These are phyloP conservation scores for Carpinus fangiana DNA, from an alignment of 306 rosid genomes.

Conservation along the genomic window DNA sequence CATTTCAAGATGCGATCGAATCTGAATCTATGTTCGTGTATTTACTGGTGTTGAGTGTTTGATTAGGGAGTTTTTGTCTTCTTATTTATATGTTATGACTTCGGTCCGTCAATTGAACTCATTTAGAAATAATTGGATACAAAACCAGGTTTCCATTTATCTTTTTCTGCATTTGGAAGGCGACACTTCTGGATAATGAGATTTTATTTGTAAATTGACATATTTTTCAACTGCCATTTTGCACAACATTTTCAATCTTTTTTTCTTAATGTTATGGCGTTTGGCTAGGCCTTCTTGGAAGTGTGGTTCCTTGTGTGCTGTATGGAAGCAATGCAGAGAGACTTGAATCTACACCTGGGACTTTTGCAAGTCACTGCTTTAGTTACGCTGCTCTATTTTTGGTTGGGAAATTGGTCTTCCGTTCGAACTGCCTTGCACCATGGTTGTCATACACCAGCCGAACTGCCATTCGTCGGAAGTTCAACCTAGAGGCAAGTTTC, in stretches of 20 bases:
- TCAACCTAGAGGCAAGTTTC: conserved; percentile 85
- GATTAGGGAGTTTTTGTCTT: background rate
- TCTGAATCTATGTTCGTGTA: background rate
- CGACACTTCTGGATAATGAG: background rate
- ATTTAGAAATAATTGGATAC: background rate
- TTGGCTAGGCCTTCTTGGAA: conserved; percentile 83
- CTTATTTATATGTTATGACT: background rate
- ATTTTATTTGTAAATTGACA: background rate
- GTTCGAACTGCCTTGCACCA: conserved; percentile 83
- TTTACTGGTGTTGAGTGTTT: background rate
- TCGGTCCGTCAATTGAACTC: background rate
- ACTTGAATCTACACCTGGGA: conserved; percentile 66
- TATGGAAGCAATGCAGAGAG: conserved; percentile 94
- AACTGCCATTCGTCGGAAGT: conserved; percentile 75
- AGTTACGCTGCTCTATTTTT: conserved; percentile 71
- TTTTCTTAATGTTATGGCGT: conserved; percentile 21
- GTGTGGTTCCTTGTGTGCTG: conserved; percentile 91
- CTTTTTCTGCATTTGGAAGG: background rate
- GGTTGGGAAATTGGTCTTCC: conserved; percentile 68
- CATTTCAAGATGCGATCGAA: background rate
- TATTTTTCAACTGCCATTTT: background rate
- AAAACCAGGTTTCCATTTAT: background rate
- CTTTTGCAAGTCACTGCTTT: conserved; percentile 71
- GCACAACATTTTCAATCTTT: background rate
- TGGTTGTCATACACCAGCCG: conserved; percentile 77